Percentiles rank a stretch among this genome's conserved stretches.
These are phyloP conservation scores for Candida germanica DNA, from an alignment of 805 yeast species.

Conservation along the genomic window DNA sequence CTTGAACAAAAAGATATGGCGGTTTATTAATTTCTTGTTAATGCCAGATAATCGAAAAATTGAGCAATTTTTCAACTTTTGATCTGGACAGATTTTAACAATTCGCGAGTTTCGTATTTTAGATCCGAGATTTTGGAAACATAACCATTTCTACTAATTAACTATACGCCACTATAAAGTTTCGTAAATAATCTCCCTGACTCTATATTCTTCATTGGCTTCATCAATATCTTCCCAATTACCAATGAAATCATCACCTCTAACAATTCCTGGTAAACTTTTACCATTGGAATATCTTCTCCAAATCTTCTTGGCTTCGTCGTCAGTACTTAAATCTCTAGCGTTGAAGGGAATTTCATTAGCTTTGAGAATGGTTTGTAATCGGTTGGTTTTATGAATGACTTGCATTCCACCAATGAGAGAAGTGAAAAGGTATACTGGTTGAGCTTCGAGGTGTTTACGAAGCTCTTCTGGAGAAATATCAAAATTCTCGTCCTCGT, in stretches of 20 bases:
- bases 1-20: too few species aligned
- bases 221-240: constrained; percentile 84
- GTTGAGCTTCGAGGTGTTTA: constrained; percentile 45
- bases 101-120: too few species aligned
- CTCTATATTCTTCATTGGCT: constrained; percentile 74
- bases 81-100: too few species aligned
- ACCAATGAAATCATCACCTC: constrained; percentile 80
- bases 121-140: too few species aligned
- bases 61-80: too few species aligned
- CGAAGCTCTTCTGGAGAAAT: constrained; percentile 42
- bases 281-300: constrained; percentile 69
- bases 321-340: constrained; percentile 85
- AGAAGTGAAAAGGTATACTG: constrained; percentile 79
- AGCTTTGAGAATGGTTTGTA: constrained; percentile 71
- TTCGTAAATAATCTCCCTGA: constrained; percentile 63
- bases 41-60: too few species aligned
- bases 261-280: constrained; percentile 77
- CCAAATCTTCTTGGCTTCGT: constrained; percentile 83
- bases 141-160: too few species aligned
- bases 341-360: constrained; percentile 64
- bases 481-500: constrained; percentile 20
- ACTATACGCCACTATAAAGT: constrained; percentile 35
- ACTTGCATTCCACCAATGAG: constrained; percentile 85
- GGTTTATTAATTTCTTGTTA: too few species aligned
- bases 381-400: constrained; percentile 70